phyloP scores from a whole-genome alignment of 2,329 filamentous ascomycete species.

The Colletotrichum tropicicola region DNA sequence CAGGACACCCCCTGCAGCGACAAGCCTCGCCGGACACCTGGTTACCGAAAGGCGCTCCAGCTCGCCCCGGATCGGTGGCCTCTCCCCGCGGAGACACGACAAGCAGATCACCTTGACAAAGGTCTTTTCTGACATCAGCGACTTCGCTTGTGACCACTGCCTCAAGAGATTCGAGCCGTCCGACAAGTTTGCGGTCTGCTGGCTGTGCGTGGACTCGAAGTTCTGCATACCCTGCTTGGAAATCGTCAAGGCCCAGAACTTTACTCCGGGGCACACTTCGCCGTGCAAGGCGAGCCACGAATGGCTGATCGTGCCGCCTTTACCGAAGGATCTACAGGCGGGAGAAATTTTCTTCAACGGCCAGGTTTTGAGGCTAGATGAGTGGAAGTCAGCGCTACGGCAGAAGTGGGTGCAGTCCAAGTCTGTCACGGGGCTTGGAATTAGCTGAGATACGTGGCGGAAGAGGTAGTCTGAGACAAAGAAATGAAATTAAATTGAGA shows the following conservation, averaged over 20 bases:
- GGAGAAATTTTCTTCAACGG: conserved; percentile 50
- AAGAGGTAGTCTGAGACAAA: too few relatives aligned
- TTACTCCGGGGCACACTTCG: conserved; percentile 34
- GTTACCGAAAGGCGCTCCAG: conserved; percentile 30
- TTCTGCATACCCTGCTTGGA: conserved; percentile 47
- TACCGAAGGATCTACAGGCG: conserved; percentile 43
- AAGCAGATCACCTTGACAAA: conserved; percentile 35
- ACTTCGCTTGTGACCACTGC: conserved; percentile 45
- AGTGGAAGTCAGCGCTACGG: conserved; percentile 46
- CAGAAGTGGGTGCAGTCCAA: conserved; percentile 31
- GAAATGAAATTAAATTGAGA: too few relatives aligned
- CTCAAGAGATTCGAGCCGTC: conserved; percentile 42
- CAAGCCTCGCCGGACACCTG: conserved; percentile 37
- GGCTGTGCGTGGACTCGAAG: conserved; percentile 46
- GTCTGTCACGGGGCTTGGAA: conserved; percentile 1
- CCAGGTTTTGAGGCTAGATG: conserved; percentile 40
- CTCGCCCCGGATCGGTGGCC: conserved; percentile 20
- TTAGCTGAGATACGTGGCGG: not conserved
- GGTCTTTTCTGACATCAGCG: conserved; percentile 27
- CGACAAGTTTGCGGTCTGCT: conserved; percentile 46
- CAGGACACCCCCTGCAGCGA: conserved; percentile 40
- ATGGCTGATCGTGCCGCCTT: conserved; percentile 48
- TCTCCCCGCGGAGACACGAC: conserved; percentile 20
- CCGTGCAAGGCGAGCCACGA: conserved; percentile 42
- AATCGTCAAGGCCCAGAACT: conserved; percentile 37